Conservation (phyloP, 768 basidiomycete species). For the Astraeus odoratus region DNA sequence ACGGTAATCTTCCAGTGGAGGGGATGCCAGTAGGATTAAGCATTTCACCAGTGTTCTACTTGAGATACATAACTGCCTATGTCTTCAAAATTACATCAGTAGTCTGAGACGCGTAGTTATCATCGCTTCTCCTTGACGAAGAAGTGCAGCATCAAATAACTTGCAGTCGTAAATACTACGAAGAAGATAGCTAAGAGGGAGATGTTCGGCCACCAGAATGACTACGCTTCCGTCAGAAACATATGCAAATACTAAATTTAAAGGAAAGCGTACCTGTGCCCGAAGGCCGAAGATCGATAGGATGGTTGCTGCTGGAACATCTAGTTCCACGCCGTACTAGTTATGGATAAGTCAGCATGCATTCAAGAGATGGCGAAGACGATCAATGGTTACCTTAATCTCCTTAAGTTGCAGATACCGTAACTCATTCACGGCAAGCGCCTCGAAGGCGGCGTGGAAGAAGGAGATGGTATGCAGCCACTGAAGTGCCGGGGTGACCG, state of each 20-base stretch:
- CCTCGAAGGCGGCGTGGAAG: constrained; percentile 99
- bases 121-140: constrained; percentile 73
- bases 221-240: constrained; percentile 31
- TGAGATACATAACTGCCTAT: too few species aligned
- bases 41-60: too few species aligned
- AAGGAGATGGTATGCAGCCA: constrained; percentile 93
- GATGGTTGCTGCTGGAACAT: constrained; percentile 94
- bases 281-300: constrained; percentile 89
- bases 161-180: constrained; percentile 64
- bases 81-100: too few species aligned
- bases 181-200: constrained; percentile 83
- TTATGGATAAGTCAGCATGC: not conserved
- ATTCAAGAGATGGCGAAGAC: too few species aligned
- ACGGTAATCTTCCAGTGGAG: too few species aligned
- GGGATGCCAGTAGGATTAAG: too few species aligned
- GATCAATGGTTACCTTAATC: too few species aligned
- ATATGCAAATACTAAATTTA: not conserved
- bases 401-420: constrained; percentile 91
- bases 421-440: constrained; percentile 94
- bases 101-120: too few species aligned
- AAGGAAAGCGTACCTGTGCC: constrained; percentile 56
- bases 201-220: constrained; percentile 99
- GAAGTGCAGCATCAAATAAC: constrained; percentile 77
- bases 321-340: constrained; percentile 94
- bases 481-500: constrained; percentile 59